These are phyloP conservation scores for Entamoeba dispar DNA, from an alignment of 208 protist species.

Conservation along the genomic window DNA sequence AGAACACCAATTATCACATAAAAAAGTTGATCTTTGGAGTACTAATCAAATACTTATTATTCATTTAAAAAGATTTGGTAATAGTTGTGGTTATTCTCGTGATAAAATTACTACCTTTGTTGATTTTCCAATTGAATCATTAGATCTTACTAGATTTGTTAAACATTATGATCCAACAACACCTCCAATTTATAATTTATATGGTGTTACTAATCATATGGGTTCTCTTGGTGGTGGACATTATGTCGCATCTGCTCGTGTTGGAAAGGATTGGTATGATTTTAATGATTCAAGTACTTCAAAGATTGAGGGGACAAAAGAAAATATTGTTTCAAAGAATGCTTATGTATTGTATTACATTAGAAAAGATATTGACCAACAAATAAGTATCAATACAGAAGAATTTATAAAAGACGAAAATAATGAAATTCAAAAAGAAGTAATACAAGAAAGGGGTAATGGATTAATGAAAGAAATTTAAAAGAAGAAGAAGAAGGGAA, in stretches of 20 bases:
- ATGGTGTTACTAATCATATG: slow-evolving; percentile 32
- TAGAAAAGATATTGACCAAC: neutral
- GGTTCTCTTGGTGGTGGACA: slow-evolving; percentile 15
- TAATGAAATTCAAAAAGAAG: too few relatives aligned
- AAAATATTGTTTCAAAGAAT: slow-evolving; percentile 9
- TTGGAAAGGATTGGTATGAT: slow-evolving; percentile 15
- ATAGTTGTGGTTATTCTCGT: neutral
- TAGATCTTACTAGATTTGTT: slow-evolving; percentile 20
- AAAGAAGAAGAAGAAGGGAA: too few relatives aligned
- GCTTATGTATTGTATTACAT: slow-evolving; percentile 43
- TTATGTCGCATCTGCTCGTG: slow-evolving; percentile 10
- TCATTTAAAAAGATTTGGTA: neutral
- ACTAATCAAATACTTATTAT: neutral
- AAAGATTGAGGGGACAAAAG: neutral
- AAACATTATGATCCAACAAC: neutral
- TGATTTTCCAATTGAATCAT: slow-evolving; percentile 16
- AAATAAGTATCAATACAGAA: too few relatives aligned
- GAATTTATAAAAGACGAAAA: too few relatives aligned
- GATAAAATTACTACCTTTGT: slow-evolving; percentile 21
- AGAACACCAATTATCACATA: neutral
- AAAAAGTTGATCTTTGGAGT: neutral
- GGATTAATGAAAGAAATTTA: too few relatives aligned
- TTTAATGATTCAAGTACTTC: slow-evolving; percentile 19
- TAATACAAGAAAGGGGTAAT: too few relatives aligned
- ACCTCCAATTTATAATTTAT: slow-evolving; percentile 26